Evolutionary conservation across 768 basidiomycete species (phyloP).

Genomic region (Suillus fuscotomentosus): DNA sequence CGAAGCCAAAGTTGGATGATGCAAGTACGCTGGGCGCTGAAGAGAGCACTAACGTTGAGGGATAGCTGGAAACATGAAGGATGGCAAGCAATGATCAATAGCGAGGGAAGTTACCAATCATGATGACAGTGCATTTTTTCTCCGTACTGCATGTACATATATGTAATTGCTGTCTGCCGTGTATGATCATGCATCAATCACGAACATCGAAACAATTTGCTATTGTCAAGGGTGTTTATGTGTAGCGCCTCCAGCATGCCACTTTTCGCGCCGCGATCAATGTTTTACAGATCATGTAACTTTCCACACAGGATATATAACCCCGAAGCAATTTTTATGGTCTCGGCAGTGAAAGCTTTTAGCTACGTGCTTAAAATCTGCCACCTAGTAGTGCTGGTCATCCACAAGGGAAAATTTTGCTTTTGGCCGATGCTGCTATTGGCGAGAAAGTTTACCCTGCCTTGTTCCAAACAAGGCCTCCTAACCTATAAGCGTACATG

Average conservation of each 20-base stretch:
- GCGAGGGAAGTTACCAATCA: neutral
- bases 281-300: neutral
- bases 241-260: neutral
- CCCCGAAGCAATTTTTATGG: neutral
- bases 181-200: neutral
- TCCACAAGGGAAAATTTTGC: neutral
- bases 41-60: neutral
- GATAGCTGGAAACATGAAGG: neutral
- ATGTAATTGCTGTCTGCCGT: neutral
- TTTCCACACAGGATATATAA: neutral
- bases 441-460: neutral
- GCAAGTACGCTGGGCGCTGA: neutral
- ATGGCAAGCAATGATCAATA: neutral
- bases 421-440: neutral
- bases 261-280: neutral
- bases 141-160: neutral
- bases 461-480: neutral
- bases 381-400: neutral
- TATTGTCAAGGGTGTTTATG: neutral
- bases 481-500: too few relatives aligned
- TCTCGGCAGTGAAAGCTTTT: neutral
- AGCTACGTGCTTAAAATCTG: neutral
- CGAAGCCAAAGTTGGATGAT: neutral
- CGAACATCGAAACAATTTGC: neutral
- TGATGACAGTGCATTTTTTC: neutral